phyloP scores from a whole-genome alignment of 768 basidiomycete species.

The Phaffia australis region DNA sequence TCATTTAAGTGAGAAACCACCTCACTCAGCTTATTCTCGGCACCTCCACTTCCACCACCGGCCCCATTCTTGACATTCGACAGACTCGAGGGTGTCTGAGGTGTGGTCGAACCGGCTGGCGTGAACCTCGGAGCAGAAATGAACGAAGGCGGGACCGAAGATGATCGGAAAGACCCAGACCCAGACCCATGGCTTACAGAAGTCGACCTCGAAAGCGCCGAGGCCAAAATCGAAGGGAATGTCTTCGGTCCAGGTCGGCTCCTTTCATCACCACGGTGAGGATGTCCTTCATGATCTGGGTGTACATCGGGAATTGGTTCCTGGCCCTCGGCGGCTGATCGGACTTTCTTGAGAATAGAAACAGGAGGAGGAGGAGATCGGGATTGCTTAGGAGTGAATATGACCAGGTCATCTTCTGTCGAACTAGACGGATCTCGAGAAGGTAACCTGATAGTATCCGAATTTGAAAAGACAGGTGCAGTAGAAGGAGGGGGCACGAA shows the following conservation, averaged over 20 bases:
- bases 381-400: conserved; percentile 55
- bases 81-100: not conserved
- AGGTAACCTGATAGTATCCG: not conserved
- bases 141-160: not conserved
- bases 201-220: conserved; percentile 11
- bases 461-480: not conserved
- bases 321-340: not conserved
- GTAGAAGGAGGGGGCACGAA: not conserved
- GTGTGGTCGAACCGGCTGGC: not conserved
- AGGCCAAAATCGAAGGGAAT: conserved; percentile 16
- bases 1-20: conserved; percentile 39
- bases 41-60: not conserved
- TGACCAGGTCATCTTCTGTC: conserved; percentile 52
- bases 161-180: conserved; percentile 2
- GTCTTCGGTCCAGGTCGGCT: conserved; percentile 5
- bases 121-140: not conserved
- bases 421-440: not conserved
- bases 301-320: not conserved
- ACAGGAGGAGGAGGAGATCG: conserved; percentile 28
- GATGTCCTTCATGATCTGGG: not conserved
- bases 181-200: not conserved
- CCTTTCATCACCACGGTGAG: not conserved
- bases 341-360: conserved; percentile 11
- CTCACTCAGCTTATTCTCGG: not conserved
- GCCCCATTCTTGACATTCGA: not conserved